Percentiles rank a stretch among this genome's conserved stretches.
These are phyloP conservation scores for Dioszegia aurantiaca DNA, from an alignment of 768 basidiomycete genomes.

Conservation along the genomic window DNA sequence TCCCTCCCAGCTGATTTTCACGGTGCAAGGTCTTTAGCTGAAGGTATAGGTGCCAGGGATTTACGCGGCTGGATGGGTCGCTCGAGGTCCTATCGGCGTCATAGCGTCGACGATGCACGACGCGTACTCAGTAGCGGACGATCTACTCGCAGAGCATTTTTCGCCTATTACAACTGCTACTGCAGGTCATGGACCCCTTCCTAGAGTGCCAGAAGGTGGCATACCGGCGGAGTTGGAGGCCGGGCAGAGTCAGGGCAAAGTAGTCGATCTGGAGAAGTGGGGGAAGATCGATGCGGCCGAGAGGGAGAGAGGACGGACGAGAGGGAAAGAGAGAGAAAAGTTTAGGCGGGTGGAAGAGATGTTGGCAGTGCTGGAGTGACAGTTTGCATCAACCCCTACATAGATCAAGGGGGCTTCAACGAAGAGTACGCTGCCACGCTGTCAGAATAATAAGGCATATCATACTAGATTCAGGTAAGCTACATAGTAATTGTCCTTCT, in stretches of 20 bases:
- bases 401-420: too few species aligned
- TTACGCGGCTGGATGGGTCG: slow-evolving; percentile 94
- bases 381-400: too few species aligned
- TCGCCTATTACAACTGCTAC: slow-evolving; percentile 20
- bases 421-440: too few species aligned
- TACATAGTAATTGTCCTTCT: background rate
- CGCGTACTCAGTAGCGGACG: slow-evolving; percentile 74
- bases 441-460: too few species aligned
- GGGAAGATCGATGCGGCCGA: slow-evolving; percentile 71
- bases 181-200: slow-evolving; percentile 6
- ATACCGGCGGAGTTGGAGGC: slow-evolving; percentile 53
- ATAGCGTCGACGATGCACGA: slow-evolving; percentile 90
- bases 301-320: slow-evolving; percentile 49
- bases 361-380: slow-evolving; percentile 46
- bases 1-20: background rate
- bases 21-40: background rate
- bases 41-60: slow-evolving; percentile 56
- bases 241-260: slow-evolving; percentile 52
- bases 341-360: slow-evolving; percentile 52
- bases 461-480: too few species aligned
- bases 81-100: slow-evolving; percentile 84
- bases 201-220: slow-evolving; percentile 55
- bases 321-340: slow-evolving; percentile 55
- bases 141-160: slow-evolving; percentile 64
- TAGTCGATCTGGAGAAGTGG: slow-evolving; percentile 74